Evolutionary conservation across 2,329 filamentous ascomycete species (phyloP).

Genomic region (Colletotrichum salicis): DNA sequence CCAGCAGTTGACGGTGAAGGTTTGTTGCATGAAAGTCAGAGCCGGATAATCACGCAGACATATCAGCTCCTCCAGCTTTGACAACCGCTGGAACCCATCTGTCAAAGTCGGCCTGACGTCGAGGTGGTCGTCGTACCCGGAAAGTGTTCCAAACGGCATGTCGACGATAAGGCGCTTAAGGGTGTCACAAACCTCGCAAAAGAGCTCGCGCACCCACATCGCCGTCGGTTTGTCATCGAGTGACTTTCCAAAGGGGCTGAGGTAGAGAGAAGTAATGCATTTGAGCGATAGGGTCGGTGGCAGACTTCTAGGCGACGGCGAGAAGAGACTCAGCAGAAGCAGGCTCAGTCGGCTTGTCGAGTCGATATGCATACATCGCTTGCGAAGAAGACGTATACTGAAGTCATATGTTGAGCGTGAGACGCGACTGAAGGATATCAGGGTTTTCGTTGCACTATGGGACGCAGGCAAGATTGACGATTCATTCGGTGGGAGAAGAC

Average conservation of each 20-base stretch:
- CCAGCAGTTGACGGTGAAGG: slow-evolving; percentile 50
- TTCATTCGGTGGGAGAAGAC: slow-evolving; percentile 46
- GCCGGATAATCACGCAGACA: slow-evolving; percentile 58
- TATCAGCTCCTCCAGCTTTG: slow-evolving; percentile 58
- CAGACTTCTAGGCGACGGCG: neutral
- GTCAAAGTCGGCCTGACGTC: slow-evolving; percentile 52
- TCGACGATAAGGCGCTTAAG: slow-evolving; percentile 58
- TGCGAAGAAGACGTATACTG: slow-evolving; percentile 55
- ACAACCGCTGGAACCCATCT: slow-evolving; percentile 56
- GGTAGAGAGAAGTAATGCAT: slow-evolving; percentile 53
- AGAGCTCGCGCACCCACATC: slow-evolving; percentile 52
- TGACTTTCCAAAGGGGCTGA: slow-evolving; percentile 49
- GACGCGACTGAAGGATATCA: slow-evolving; percentile 56
- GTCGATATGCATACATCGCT: slow-evolving; percentile 58
- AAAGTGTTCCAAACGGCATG: slow-evolving; percentile 58
- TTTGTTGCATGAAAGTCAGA: slow-evolving; percentile 47
- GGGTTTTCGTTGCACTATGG: slow-evolving; percentile 53
- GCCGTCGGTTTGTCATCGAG: slow-evolving; percentile 54
- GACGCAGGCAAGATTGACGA: slow-evolving; percentile 47
- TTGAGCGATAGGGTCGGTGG: slow-evolving; percentile 40
- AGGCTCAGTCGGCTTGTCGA: slow-evolving; percentile 47
- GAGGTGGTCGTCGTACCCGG: slow-evolving; percentile 54
- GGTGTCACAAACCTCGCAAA: slow-evolving; percentile 51
- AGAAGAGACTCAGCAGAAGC: slow-evolving; percentile 47
- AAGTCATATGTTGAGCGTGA: slow-evolving; percentile 53